phyloP scores from a whole-genome alignment of 2,329 filamentous ascomycete genomes.

The Ophiocordyceps sinensis region DNA sequence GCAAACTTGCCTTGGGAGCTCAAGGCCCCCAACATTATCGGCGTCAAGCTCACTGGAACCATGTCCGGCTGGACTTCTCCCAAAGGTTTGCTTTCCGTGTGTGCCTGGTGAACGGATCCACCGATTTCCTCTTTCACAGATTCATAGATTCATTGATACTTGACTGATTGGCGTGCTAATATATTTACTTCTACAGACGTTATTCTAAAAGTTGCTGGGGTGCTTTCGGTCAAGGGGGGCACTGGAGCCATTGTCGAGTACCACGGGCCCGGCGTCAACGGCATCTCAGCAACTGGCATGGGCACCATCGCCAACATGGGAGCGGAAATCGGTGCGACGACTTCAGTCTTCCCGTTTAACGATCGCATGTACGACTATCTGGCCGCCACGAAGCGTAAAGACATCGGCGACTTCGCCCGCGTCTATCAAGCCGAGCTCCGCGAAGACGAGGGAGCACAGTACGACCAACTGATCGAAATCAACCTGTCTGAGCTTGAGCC shows the following conservation, averaged over 20 bases:
- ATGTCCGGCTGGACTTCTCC: constrained; percentile 84
- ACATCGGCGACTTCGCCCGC: constrained; percentile 83
- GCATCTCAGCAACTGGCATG: constrained; percentile 85
- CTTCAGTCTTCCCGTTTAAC: constrained; percentile 88
- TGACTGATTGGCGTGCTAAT: too few relatives aligned
- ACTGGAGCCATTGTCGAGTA: too few relatives aligned
- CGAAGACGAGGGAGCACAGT: constrained; percentile 69
- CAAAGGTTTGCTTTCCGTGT: constrained; percentile 33
- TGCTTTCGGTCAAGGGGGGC: too few relatives aligned
- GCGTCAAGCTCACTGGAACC: constrained; percentile 70
- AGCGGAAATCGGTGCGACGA: constrained; percentile 81
- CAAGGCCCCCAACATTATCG: constrained; percentile 82
- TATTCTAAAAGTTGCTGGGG: too few relatives aligned
- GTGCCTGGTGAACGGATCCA: too few relatives aligned
- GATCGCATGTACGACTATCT: constrained; percentile 87
- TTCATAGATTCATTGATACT: too few relatives aligned
- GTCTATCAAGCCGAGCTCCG: constrained; percentile 72
- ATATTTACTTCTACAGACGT: too few relatives aligned
- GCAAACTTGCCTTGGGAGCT: constrained; percentile 96
- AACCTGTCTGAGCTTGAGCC: constrained; percentile 83
- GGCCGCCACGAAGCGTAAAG: constrained; percentile 71
- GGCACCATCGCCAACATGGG: constrained; percentile 86
- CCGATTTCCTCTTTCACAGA: too few relatives aligned
- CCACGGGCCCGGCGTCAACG: constrained; percentile 80
- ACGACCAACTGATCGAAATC: constrained; percentile 84